Evolutionary conservation across 2,329 filamentous ascomycete species (phyloP), one percentile per base, ranked within the genome.

Genomic region (Hysterium pulicare): DNA sequence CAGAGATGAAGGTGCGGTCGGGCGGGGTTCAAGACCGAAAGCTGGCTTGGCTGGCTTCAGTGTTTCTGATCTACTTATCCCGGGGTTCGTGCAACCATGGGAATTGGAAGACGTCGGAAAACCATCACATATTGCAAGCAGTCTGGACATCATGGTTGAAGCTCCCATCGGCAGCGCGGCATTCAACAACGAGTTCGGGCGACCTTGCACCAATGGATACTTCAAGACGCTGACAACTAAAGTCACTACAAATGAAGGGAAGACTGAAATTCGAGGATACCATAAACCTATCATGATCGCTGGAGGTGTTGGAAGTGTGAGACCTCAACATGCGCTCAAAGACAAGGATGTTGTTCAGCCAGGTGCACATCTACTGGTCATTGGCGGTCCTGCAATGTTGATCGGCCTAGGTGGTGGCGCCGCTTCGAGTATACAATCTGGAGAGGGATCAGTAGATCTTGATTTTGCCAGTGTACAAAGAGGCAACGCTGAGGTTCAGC

Each of bases 251-350:
- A 76, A 74, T 33, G 75, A 80, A 42, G 79, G 79, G 31, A 73
- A 78, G 46, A 76, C 76, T 16, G 89, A 95, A 53, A 79, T 88
- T 59, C 80, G 91, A 54, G 93, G 93, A 19, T 98, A 95, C 65
- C 93, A 97, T 71, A 98, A 98, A 73, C 93, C 93, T 8, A 96
- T 95, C 66, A 95, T 96, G 88, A 89, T 98, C 70, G 93, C 93
- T 48, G 93, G 93, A 61, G 93, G 93, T 62, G 82, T 97, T 26
- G 93, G 93, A 37, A 95, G 87, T 5, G 91, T 97, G 22, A 76
- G 93, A 44, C 91, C 93, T 11, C 84, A 91, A 57, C 87, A 95
- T 61, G 91, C 93, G 2, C 76, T 96, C 45, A 98, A 98, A 71
- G 79, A 87, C 48, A 81, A 84, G 7, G 76, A 79, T 10, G 76